Conservation (phyloP, 805 yeast species). For the Millerozyma miso region DNA sequence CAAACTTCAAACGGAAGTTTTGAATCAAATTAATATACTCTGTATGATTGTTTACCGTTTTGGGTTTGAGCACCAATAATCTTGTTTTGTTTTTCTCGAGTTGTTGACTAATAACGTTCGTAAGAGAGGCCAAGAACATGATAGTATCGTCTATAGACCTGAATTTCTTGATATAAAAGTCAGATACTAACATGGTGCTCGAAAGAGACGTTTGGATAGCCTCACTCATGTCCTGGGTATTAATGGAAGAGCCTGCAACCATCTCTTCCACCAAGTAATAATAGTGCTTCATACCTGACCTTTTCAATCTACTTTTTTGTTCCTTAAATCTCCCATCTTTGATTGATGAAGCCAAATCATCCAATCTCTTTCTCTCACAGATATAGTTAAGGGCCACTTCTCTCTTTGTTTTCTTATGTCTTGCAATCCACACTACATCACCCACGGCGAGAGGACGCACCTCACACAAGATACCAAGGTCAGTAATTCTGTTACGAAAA, state of each 20-base stretch:
- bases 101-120: slow-evolving; percentile 37
- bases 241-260: slow-evolving; percentile 37
- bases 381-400: slow-evolving; percentile 75
- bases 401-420: slow-evolving; percentile 49
- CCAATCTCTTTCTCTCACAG: slow-evolving; percentile 86
- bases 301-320: slow-evolving; percentile 72
- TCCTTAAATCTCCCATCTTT: slow-evolving; percentile 86
- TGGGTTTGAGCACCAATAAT: slow-evolving; percentile 52
- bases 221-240: slow-evolving; percentile 45
- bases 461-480: slow-evolving; percentile 47
- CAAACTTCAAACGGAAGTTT: slow-evolving; percentile 44
- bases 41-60: slow-evolving; percentile 43
- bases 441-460: slow-evolving; percentile 69
- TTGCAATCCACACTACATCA: slow-evolving; percentile 87
- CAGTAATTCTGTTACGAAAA: slow-evolving; percentile 52
- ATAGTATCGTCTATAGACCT: slow-evolving; percentile 72
- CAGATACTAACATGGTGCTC: slow-evolving; percentile 58
- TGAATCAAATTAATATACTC: slow-evolving; percentile 43
- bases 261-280: slow-evolving; percentile 81
- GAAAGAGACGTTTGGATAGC: slow-evolving; percentile 76
- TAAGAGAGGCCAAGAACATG: slow-evolving; percentile 48
- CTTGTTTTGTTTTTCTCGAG: slow-evolving; percentile 23
- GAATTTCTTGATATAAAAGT: slow-evolving; percentile 66
- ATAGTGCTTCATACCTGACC: slow-evolving; percentile 63
- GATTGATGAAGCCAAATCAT: slow-evolving; percentile 79